These are phyloP conservation scores for Spathaspora sp. DNA, from an alignment of 805 yeast genomes.

Conservation along the genomic window DNA sequence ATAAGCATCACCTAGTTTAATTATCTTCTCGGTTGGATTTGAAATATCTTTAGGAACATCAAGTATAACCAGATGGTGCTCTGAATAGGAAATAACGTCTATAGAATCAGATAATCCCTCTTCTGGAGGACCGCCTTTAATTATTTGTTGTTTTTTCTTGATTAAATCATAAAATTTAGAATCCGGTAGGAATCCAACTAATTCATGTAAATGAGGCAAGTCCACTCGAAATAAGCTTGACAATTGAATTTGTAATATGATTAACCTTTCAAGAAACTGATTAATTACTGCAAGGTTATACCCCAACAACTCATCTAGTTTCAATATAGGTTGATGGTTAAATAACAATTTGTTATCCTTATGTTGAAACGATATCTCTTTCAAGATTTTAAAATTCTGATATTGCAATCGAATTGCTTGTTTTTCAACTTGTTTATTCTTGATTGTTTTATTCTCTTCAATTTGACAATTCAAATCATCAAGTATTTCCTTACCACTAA, in stretches of 20 bases:
- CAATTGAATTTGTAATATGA: constrained; percentile 19
- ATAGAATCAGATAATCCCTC: constrained; percentile 8
- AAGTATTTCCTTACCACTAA: not conserved
- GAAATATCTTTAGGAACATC: constrained; percentile 9
- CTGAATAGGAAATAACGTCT: not conserved
- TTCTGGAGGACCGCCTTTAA: constrained; percentile 19
- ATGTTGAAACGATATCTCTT: constrained; percentile 20
- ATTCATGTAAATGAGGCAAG: constrained; percentile 24
- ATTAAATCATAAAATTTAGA: constrained; percentile 24
- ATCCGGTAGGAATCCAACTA: constrained; percentile 18
- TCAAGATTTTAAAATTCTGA: constrained; percentile 20
- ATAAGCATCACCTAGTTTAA: constrained; percentile 27
- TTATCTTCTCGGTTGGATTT: constrained; percentile 18
- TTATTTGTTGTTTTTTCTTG: constrained; percentile 27
- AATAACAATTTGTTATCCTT: constrained; percentile 7
- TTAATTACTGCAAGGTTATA: constrained; percentile 26
- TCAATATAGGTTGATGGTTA: constrained; percentile 27
- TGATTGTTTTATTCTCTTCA: constrained; percentile 7
- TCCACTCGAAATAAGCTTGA: constrained; percentile 15
- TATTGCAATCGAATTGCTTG: constrained; percentile 24
- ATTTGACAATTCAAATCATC: not conserved
- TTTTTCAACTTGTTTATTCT: constrained; percentile 15
- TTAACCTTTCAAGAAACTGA: constrained; percentile 25
- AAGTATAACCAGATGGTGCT: not conserved
- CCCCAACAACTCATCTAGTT: constrained; percentile 22